Base-by-base conservation (phyloP, 371 early-diverging fungal species). In the Encephalitozoon romaleae region DNA sequence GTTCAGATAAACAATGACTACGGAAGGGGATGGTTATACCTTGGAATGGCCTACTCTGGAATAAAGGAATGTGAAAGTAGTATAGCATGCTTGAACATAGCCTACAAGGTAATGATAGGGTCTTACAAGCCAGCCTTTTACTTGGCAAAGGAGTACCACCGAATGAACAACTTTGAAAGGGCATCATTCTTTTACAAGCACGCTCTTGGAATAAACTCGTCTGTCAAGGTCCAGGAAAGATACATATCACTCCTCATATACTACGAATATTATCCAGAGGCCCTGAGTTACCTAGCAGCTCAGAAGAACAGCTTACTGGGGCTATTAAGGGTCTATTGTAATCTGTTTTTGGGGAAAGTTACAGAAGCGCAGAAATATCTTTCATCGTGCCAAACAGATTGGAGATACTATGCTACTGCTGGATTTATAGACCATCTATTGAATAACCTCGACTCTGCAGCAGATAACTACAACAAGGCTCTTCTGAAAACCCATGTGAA, bases 341-440 rank as follows among this genome's bases (percentile, higher is more conserved):
- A 67, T 28, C 67, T 81, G 4, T 81, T 81, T 64, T 25, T 54
- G 8, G 81, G 81, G 47, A 72, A 81, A 21, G 25, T 74, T 11
- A 53, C 67, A 12, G 72, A 72, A 47, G 67, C 81, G 1, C 49
- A 71, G 63, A 53, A 53, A 8, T n/a, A 43, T 21, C 45, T 81
- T 28, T 39, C 54, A 4, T 15, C 34, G 5, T 78, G 78, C 49
- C 18, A 63, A 23, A 49, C 51, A 1, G 75, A 81, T 65, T 67
- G 59, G 28, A 54, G 30, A 43, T 82, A 74, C 64, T 79, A 53
- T 74, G 74, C 70, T 21, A 67, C 72, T 26, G 64, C 41, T 21
- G 82, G 82, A 12, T 82, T 67, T 66, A 63, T 82, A 4, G 41
- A 70, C 9, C 82, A 82, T 53, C 43, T 82, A 18, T 41, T 32